Percentiles rank a stretch among this genome's conserved stretches.
Conservation (phyloP, 495 filamentous ascomycete species). For the Astrothelium subdiscretum region DNA sequence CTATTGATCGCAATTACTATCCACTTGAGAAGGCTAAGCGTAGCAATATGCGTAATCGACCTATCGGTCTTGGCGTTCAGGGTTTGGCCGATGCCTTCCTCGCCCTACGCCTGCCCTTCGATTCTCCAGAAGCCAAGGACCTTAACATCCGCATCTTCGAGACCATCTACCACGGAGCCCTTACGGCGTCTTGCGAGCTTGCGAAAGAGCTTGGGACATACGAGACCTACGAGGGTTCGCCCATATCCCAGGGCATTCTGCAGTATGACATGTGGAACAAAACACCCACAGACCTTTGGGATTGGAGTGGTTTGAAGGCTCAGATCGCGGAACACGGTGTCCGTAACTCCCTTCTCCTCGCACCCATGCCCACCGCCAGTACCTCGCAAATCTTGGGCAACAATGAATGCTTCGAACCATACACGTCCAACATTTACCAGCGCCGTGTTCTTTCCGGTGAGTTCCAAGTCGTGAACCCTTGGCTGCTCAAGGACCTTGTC, state of each 20-base stretch:
- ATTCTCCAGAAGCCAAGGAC: slow-evolving; percentile 82
- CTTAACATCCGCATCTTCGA: slow-evolving; percentile 98
- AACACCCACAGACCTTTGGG: slow-evolving; percentile 87
- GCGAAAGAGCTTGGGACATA: slow-evolving; percentile 77
- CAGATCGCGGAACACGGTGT: slow-evolving; percentile 85
- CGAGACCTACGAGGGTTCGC: slow-evolving; percentile 82
- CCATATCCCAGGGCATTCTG: slow-evolving; percentile 87
- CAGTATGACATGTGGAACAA: slow-evolving; percentile 99
- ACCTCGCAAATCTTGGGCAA: slow-evolving; percentile 95
- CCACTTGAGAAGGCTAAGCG: slow-evolving; percentile 84
- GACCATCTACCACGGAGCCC: slow-evolving; percentile 94
- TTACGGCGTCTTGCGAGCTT: slow-evolving; percentile 78
- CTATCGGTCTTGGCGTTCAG: slow-evolving; percentile 92
- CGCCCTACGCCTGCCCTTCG: slow-evolving; percentile 90
- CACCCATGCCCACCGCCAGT: slow-evolving; percentile 94
- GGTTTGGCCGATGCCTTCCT: slow-evolving; percentile 98
- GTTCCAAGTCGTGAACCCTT: slow-evolving; percentile 99
- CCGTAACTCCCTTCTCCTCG: slow-evolving; percentile 86
- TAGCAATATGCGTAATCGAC: slow-evolving; percentile 91
- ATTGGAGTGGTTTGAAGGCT: slow-evolving; percentile 82
- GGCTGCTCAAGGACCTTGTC: slow-evolving; percentile 95
- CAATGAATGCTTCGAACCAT: slow-evolving; percentile 99
- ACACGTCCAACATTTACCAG: slow-evolving; percentile 98
- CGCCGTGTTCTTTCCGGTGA: slow-evolving; percentile 95
- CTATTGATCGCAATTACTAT: slow-evolving; percentile 96